These are phyloP conservation scores for Didymellaceae sp. DNA, from an alignment of 2,329 filamentous ascomycete genomes.

Conservation along the genomic window DNA sequence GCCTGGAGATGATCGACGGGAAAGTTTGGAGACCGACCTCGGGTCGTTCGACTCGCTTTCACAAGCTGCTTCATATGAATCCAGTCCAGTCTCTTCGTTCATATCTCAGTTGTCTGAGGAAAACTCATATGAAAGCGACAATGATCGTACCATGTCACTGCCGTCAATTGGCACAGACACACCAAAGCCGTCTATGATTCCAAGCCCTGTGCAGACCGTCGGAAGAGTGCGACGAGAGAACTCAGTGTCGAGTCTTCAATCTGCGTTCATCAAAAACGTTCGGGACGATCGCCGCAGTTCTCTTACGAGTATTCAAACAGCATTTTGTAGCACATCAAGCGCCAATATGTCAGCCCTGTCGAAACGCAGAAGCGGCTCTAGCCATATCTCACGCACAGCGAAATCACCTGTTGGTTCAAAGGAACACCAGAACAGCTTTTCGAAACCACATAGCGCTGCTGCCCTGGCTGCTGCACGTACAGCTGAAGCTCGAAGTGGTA, in stretches of 20 bases:
- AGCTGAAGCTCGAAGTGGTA: conserved; percentile 17
- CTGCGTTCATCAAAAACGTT: conserved; percentile 25
- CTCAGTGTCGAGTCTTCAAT: conserved; percentile 49
- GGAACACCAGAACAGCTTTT: conserved; percentile 27
- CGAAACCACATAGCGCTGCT: conserved; percentile 27
- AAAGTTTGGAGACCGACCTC: conserved; percentile 25
- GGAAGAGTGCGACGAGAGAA: conserved; percentile 48
- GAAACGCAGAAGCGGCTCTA: conserved; percentile 31
- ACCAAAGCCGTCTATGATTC: conserved; percentile 49
- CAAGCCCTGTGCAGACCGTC: conserved; percentile 49
- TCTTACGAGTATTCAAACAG: conserved; percentile 38
- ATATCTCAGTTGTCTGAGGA: background rate
- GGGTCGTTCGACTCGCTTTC: conserved; percentile 11
- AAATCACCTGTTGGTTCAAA: conserved; percentile 19
- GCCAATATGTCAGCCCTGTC: conserved; percentile 17
- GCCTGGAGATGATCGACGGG: conserved; percentile 49
- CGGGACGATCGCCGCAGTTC: conserved; percentile 38
- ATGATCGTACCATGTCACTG: background rate
- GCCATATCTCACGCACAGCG: conserved; percentile 15
- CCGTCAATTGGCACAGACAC: conserved; percentile 10
- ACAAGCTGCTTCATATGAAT: conserved; percentile 13
- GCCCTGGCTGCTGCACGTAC: conserved; percentile 29
- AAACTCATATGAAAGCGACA: background rate
- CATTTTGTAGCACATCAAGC: conserved; percentile 29
- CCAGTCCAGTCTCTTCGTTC: conserved; percentile 1